phyloP scores from a whole-genome alignment of 1,139 yeast species.

The Saccharomyces hybrid region DNA sequence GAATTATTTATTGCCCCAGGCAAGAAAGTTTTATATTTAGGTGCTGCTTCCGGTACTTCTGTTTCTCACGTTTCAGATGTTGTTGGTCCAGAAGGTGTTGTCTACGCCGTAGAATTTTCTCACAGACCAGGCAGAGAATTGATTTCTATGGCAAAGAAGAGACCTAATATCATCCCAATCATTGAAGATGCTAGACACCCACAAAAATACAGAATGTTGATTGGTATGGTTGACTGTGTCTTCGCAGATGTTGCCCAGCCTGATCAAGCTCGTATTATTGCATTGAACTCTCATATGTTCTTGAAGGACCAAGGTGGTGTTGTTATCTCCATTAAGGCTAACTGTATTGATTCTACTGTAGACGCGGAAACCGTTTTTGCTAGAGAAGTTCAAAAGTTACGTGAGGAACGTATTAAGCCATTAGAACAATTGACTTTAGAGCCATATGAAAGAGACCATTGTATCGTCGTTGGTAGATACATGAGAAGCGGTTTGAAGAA shows the following conservation, averaged over 20 bases:
- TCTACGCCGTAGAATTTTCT: slow-evolving; percentile 97
- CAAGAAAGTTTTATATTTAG: slow-evolving; percentile 91
- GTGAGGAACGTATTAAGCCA: slow-evolving; percentile 98
- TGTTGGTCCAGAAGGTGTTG: slow-evolving; percentile 98
- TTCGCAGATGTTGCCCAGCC: slow-evolving; percentile 99
- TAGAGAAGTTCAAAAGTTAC: slow-evolving; percentile 96
- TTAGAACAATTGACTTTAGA: slow-evolving; percentile 96
- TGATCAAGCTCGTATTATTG: slow-evolving; percentile 99
- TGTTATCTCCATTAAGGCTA: slow-evolving; percentile 95
- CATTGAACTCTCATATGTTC: slow-evolving; percentile 95
- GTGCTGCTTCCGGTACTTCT: slow-evolving; percentile 99
- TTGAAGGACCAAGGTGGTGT: slow-evolving; percentile 98
- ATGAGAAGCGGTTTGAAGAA: slow-evolving; percentile 67
- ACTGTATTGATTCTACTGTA: slow-evolving; percentile 98
- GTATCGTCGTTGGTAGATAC: slow-evolving; percentile 96
- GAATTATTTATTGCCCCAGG: slow-evolving; percentile 97
- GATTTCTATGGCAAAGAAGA: slow-evolving; percentile 99
- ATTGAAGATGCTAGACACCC: slow-evolving; percentile 99
- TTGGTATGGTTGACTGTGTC: slow-evolving; percentile 97
- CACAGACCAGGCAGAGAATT: slow-evolving; percentile 99
- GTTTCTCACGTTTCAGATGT: slow-evolving; percentile 97
- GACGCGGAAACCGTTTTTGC: slow-evolving; percentile 99
- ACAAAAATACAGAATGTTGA: slow-evolving; percentile 96
- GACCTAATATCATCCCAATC: slow-evolving; percentile 97
- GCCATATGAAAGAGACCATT: slow-evolving; percentile 99